Conservation (phyloP, 352 stramenopile genomes). For the Aphanomyces invadans region DNA sequence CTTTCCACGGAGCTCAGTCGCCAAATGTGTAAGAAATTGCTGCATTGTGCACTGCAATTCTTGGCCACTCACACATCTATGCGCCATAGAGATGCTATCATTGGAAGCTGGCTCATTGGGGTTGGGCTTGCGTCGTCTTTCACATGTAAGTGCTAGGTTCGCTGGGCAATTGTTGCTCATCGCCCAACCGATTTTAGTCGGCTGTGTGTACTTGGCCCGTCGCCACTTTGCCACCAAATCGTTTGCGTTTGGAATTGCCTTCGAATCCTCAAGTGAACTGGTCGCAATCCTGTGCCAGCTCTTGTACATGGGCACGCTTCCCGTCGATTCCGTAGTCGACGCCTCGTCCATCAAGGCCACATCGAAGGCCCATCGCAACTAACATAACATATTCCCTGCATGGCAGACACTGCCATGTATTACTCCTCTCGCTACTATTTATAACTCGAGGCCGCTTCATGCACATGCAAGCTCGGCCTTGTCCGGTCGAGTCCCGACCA, state of each 20-base stretch:
- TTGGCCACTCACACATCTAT: not conserved
- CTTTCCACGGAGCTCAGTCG: not conserved
- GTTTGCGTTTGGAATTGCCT: constrained; percentile 59
- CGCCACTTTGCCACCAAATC: constrained; percentile 34
- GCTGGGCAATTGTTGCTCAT: not conserved
- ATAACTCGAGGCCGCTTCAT: too few species aligned
- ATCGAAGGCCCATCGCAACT: too few species aligned
- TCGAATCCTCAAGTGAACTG: constrained; percentile 73
- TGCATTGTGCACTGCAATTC: not conserved
- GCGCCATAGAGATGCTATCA: not conserved
- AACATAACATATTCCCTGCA: too few species aligned
- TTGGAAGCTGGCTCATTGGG: not conserved
- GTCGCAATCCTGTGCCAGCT: constrained; percentile 77
- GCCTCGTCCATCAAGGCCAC: too few species aligned
- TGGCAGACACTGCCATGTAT: too few species aligned
- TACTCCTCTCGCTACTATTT: too few species aligned
- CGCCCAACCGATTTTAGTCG: not conserved
- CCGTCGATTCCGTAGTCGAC: too few species aligned
- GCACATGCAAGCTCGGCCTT: too few species aligned
- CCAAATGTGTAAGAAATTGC: too few species aligned
- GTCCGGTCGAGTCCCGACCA: too few species aligned
- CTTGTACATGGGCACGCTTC: constrained; percentile 76
- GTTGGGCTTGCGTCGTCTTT: constrained; percentile 12
- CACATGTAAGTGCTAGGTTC: not conserved
- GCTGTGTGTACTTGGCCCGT: constrained; percentile 1